A percentile compares a stretch with the other conserved stretches of the same genome.
Evolutionary conservation across 768 basidiomycete genomes (phyloP).

Genomic region (Clitopilus passeckerianus): DNA sequence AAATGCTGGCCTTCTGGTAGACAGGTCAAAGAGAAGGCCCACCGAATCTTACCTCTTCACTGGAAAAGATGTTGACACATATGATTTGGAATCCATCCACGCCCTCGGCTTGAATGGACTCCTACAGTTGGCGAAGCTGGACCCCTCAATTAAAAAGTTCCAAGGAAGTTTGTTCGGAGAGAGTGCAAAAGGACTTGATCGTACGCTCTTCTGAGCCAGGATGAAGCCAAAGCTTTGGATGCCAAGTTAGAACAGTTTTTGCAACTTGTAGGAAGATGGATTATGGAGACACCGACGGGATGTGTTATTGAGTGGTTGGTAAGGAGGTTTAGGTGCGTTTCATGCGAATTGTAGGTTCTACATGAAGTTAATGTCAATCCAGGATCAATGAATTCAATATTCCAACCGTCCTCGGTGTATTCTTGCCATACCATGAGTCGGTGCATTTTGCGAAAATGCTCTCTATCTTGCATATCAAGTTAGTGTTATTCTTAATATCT

Average conservation of each 20-base stretch:
- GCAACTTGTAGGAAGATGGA: slow-evolving; percentile 68
- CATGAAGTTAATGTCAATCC: background rate
- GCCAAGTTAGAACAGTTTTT: slow-evolving; percentile 56
- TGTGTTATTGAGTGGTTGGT: slow-evolving; percentile 95
- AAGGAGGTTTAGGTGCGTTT: slow-evolving; percentile 76
- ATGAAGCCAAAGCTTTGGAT: slow-evolving; percentile 64
- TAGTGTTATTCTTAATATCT: slow-evolving; percentile 16
- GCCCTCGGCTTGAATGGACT: slow-evolving; percentile 79
- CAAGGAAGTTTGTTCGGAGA: slow-evolving; percentile 81
- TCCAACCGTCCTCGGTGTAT: slow-evolving; percentile 67
- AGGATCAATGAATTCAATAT: slow-evolving; percentile 96
- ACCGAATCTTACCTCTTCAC: slow-evolving; percentile 87
- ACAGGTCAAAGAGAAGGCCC: slow-evolving; percentile 56
- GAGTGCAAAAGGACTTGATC: slow-evolving; percentile 65
- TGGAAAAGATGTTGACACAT: slow-evolving; percentile 71
- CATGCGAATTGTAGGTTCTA: background rate
- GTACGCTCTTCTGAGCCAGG: slow-evolving; percentile 67
- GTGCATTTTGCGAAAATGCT: slow-evolving; percentile 93
- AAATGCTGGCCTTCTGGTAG: slow-evolving; percentile 68
- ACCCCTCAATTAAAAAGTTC: slow-evolving; percentile 50
- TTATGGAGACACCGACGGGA: slow-evolving; percentile 76
- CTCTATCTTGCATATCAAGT: slow-evolving; percentile 78
- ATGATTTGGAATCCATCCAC: slow-evolving; percentile 85
- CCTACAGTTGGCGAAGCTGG: slow-evolving; percentile 60
- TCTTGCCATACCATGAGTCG: slow-evolving; percentile 93